These are phyloP conservation scores for Margaritispora aquatica DNA, from an alignment of 495 filamentous ascomycete species.

Conservation along the genomic window DNA sequence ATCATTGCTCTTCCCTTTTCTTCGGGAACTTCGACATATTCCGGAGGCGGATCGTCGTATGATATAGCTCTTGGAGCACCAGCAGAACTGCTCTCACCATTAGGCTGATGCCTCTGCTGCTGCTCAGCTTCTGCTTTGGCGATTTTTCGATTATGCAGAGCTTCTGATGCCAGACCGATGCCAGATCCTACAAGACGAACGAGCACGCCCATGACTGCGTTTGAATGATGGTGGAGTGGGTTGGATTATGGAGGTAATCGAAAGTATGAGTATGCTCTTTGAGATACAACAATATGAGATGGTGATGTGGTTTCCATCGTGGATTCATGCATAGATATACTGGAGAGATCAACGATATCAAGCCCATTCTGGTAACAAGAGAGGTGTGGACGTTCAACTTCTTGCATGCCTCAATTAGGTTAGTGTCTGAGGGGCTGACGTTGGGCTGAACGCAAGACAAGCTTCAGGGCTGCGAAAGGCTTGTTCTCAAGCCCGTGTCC, in stretches of 20 bases:
- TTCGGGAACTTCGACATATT: constrained; percentile 16
- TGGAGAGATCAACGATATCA: neutral
- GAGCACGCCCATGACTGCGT: constrained; percentile 20
- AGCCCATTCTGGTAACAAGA: neutral
- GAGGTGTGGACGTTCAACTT: neutral
- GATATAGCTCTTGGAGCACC: neutral
- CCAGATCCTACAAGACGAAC: constrained; percentile 30
- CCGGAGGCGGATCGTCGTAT: constrained; percentile 1
- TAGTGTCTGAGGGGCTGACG: neutral
- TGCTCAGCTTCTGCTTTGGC: constrained; percentile 14
- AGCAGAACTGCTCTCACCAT: constrained; percentile 10
- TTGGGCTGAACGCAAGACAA: neutral
- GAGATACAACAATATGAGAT: neutral
- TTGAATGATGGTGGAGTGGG: neutral
- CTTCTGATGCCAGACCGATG: constrained; percentile 44
- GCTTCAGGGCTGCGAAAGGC: neutral
- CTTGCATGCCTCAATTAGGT: neutral
- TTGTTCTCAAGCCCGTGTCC: neutral
- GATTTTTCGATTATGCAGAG: constrained; percentile 29
- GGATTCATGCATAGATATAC: neutral
- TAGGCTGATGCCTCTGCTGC: constrained; percentile 1
- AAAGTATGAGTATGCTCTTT: too few species aligned
- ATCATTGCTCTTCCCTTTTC: constrained; percentile 7
- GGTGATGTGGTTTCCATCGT: neutral
- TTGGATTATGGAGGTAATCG: neutral